Evolutionary conservation across 768 basidiomycete genomes (phyloP).

Genomic region (Panus rudis): DNA sequence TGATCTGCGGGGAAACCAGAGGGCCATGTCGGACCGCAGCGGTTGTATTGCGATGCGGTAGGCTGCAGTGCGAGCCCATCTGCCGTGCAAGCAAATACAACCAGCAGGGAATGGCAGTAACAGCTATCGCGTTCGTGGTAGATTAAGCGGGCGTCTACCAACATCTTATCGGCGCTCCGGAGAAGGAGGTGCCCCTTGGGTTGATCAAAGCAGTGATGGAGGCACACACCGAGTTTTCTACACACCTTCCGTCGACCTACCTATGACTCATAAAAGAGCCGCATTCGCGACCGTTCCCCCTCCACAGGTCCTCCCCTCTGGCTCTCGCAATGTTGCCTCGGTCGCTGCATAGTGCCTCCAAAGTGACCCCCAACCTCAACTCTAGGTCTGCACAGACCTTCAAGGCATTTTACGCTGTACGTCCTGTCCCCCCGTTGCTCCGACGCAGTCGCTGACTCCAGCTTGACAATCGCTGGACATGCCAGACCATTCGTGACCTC

Average conservation of each 20-base stretch:
- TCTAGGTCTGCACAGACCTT: slow-evolving; percentile 23
- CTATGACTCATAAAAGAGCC: slow-evolving; percentile 13
- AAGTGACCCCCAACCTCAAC: slow-evolving; percentile 8
- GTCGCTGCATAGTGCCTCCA: slow-evolving; percentile 4
- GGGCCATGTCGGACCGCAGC: too few relatives aligned
- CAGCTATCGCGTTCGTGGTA: too few relatives aligned
- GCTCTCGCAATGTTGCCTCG: slow-evolving; percentile 3
- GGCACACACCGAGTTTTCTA: slow-evolving; percentile 7
- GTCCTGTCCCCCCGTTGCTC: not conserved
- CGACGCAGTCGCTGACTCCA: not conserved
- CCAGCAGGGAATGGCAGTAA: too few relatives aligned
- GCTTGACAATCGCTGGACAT: slow-evolving; percentile 2
- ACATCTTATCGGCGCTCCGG: too few relatives aligned
- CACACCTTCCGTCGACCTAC: too few relatives aligned
- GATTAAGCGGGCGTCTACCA: too few relatives aligned
- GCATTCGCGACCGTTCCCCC: slow-evolving; percentile 7
- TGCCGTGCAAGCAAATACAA: too few relatives aligned
- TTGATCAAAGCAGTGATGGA: too few relatives aligned
- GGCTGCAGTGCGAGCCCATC: too few relatives aligned
- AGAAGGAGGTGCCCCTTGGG: too few relatives aligned
- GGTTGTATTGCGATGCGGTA: too few relatives aligned
- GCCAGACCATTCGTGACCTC: slow-evolving; percentile 22
- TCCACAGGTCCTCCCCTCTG: slow-evolving; percentile 8
- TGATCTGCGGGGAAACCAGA: too few relatives aligned
- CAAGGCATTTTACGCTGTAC: slow-evolving; percentile 26